Percentiles rank a stretch among this genome's conserved stretches.
phyloP scores from a whole-genome alignment of 2,329 filamentous ascomycete genomes.

The Aspergillus cejpii region DNA sequence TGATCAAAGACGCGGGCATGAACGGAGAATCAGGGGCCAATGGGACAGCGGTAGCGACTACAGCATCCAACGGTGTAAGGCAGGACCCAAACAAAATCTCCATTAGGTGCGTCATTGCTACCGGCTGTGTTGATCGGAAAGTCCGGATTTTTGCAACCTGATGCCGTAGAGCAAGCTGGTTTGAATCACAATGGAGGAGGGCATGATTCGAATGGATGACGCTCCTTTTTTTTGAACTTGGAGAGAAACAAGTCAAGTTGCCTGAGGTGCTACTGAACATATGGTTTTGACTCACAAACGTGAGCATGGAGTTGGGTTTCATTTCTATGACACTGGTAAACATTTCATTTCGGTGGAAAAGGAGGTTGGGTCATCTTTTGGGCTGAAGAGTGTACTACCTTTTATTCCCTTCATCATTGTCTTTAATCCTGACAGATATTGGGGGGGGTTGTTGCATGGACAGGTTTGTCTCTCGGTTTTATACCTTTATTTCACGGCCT shows the following conservation, averaged over 20 bases:
- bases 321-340: constrained; percentile 4
- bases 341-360: background rate
- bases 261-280: no score
- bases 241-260: no score
- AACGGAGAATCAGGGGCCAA: constrained; percentile 11
- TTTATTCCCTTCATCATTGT: background rate
- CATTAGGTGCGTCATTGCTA: constrained; percentile 77
- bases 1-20: constrained; percentile 52
- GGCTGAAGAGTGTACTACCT: background rate
- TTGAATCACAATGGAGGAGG: background rate
- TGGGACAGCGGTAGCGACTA: constrained; percentile 4
- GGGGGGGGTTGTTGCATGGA: background rate
- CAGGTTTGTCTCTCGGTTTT: background rate
- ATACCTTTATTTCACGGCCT: background rate
- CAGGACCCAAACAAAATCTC: constrained; percentile 35
- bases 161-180: background rate
- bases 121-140: constrained; percentile 73
- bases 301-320: constrained; percentile 6
- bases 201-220: no score
- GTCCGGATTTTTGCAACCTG: constrained; percentile 65
- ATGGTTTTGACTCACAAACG: background rate
- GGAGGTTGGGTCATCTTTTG: background rate
- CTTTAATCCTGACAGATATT: background rate
- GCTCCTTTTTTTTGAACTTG: no score
- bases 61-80: constrained; percentile 2